Conservation (phyloP, 768 basidiomycete genomes). For the Lactarius tabidus region DNA sequence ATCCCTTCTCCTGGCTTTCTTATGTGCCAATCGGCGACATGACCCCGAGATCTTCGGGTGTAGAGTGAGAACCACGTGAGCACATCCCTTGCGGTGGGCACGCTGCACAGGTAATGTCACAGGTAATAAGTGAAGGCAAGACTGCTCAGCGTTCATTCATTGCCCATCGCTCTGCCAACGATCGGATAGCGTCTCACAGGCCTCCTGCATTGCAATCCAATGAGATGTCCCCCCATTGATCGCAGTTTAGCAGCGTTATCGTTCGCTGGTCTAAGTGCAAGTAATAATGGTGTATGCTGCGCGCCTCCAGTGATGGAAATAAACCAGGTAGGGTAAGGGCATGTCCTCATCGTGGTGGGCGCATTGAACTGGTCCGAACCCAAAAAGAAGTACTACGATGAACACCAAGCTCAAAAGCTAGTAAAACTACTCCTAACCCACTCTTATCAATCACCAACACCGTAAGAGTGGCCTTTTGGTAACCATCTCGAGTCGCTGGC, state of each 20-base stretch:
- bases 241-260: background rate
- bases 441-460: slow-evolving; percentile 56
- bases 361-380: slow-evolving; percentile 1
- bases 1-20: too few relatives aligned
- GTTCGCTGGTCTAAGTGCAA: background rate
- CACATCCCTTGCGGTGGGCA: background rate
- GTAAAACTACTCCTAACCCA: slow-evolving; percentile 13
- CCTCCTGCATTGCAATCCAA: background rate
- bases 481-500: slow-evolving; percentile 69
- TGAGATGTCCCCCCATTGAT: background rate
- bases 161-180: background rate
- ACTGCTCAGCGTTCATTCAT: background rate
- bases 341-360: background rate
- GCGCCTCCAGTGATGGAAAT: background rate
- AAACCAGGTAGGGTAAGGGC: background rate
- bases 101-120: background rate
- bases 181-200: background rate
- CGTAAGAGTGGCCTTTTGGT: slow-evolving; percentile 64
- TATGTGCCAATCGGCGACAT: too few relatives aligned
- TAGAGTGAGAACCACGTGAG: background rate
- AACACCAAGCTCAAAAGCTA: background rate
- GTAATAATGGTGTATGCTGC: background rate
- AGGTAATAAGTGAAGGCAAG: background rate
- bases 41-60: background rate
- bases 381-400: background rate